A percentile compares a stretch with the other conserved stretches of the same genome.
Conservation (phyloP, 495 filamentous ascomycete genomes). For the Extremus antarcticus region DNA sequence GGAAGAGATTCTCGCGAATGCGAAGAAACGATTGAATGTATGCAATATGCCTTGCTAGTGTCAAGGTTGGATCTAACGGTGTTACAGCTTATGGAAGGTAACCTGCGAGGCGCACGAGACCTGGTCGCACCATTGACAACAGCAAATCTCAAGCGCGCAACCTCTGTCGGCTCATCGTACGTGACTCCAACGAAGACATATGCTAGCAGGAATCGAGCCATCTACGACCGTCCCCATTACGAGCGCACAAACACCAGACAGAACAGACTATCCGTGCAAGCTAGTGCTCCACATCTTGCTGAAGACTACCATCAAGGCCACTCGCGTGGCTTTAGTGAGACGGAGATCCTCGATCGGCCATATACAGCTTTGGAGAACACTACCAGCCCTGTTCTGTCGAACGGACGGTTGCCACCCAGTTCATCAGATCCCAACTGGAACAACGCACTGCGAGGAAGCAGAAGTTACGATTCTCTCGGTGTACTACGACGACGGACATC, state of each 20-base stretch:
- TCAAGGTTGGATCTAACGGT: constrained; percentile 14
- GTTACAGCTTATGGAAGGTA: constrained; percentile 78
- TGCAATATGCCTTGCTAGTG: constrained; percentile 22
- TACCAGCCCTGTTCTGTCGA: not conserved
- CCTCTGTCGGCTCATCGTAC: constrained; percentile 14
- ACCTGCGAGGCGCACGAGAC: constrained; percentile 62
- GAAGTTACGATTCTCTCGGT: constrained; percentile 18
- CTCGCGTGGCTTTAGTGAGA: constrained; percentile 25
- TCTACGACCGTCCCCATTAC: not conserved
- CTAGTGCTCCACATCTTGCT: constrained; percentile 13
- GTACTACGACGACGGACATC: constrained; percentile 3
- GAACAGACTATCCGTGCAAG: constrained; percentile 11
- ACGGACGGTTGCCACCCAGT: constrained; percentile 8
- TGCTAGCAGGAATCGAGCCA: not conserved
- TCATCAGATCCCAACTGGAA: constrained; percentile 5
- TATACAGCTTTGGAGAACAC: constrained; percentile 7
- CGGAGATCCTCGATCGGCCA: constrained; percentile 18
- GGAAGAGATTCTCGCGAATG: constrained; percentile 81
- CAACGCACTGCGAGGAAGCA: constrained; percentile 6
- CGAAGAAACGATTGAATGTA: constrained; percentile 79
- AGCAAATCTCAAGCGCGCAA: constrained; percentile 19
- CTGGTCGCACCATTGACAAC: constrained; percentile 19
- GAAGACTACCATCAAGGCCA: constrained; percentile 14
- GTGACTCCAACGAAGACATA: not conserved
- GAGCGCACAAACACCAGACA: not conserved